Conservation (phyloP, 495 filamentous ascomycete species). For the Penicillium roqueforti region DNA sequence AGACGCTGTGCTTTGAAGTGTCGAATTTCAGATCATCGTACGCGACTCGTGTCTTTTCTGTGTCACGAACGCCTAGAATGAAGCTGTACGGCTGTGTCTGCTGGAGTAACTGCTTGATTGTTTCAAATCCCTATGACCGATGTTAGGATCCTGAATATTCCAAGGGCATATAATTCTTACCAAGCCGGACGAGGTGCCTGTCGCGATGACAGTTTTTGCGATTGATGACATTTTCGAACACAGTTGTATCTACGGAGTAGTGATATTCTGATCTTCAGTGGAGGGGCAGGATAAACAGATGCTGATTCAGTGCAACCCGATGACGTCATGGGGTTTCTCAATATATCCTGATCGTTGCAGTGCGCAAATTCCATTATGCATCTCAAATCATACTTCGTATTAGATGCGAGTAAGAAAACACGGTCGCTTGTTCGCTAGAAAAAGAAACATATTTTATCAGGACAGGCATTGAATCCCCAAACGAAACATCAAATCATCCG, state of each 20-base stretch:
- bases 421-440: not conserved
- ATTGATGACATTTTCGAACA: slow-evolving; percentile 9
- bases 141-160: slow-evolving; percentile 1
- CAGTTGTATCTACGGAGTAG: not conserved
- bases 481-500: not conserved
- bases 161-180: slow-evolving; percentile 2
- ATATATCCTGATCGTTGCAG: not conserved
- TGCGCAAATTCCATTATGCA: not conserved
- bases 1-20: slow-evolving; percentile 17
- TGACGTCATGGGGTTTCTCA: not conserved
- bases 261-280: not conserved
- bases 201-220: slow-evolving; percentile 24
- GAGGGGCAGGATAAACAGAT: not conserved
- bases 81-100: slow-evolving; percentile 24
- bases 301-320: not conserved
- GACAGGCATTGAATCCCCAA: not conserved
- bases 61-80: slow-evolving; percentile 27
- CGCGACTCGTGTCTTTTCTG: slow-evolving; percentile 16
- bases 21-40: slow-evolving; percentile 24
- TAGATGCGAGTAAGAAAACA: not conserved
- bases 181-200: slow-evolving; percentile 29
- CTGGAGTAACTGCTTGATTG: slow-evolving; percentile 27
- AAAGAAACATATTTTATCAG: not conserved
- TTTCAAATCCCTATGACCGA: slow-evolving; percentile 26
- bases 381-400: not conserved